Evolutionary conservation across 2,329 filamentous ascomycete genomes (phyloP).

Genomic region (Hypoxylon rubiginosum): DNA sequence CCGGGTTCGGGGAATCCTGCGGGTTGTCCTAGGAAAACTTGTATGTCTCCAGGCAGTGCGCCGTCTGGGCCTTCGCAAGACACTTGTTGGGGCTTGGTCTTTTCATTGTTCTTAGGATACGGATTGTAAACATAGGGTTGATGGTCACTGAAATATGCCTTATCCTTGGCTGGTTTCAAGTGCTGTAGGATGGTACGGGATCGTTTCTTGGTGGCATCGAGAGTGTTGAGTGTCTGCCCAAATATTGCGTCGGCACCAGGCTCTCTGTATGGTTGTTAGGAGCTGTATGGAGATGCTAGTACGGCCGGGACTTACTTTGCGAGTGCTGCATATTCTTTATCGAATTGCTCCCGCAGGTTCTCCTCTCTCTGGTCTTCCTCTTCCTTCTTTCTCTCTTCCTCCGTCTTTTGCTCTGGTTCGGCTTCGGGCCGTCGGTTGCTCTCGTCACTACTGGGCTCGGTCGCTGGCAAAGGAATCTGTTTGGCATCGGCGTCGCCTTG

Average conservation of each 20-base stretch:
- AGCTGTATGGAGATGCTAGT: conserved; percentile 26
- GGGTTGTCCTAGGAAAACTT: conserved; percentile 74
- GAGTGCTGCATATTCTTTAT: conserved; percentile 58
- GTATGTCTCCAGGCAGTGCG: conserved; percentile 70
- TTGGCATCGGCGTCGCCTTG: conserved; percentile 17
- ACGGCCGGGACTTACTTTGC: conserved; percentile 50
- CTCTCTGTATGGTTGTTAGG: conserved; percentile 53
- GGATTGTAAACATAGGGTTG: conserved; percentile 74
- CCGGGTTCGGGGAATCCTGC: conserved; percentile 69
- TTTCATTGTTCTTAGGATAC: conserved; percentile 77
- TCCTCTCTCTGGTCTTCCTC: conserved; percentile 54
- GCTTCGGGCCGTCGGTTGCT: conserved; percentile 12
- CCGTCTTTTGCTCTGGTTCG: conserved; percentile 38
- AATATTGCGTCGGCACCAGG: conserved; percentile 67
- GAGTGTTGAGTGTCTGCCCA: conserved; percentile 65
- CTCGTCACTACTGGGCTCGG: conserved; percentile 20
- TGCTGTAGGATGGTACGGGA: conserved; percentile 49
- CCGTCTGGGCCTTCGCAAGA: conserved; percentile 76
- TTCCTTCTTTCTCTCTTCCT: conserved; percentile 50
- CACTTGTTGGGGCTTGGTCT: conserved; percentile 68
- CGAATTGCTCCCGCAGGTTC: conserved; percentile 47
- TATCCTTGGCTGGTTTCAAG: conserved; percentile 51
- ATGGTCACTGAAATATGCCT: conserved; percentile 58
- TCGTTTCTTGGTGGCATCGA: conserved; percentile 57
- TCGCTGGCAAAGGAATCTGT: conserved; percentile 15